Evolutionary conservation across 148 eudicot genomes (phyloP).

Genomic region (Beta vulgaris): DNA sequence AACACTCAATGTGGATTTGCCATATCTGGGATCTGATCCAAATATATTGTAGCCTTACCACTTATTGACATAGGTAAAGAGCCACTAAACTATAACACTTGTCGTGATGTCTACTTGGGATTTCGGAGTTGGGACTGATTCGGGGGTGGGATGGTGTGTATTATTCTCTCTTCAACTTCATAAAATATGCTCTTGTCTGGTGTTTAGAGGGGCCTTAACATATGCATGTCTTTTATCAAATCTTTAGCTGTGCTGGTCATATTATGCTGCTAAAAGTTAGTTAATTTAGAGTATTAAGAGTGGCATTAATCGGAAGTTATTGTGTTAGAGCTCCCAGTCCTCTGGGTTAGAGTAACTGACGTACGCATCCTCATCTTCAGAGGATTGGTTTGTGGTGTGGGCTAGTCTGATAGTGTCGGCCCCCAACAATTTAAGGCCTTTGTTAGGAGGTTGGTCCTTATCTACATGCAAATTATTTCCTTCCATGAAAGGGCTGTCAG

Average conservation of each 20-base stretch:
- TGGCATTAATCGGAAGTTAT: too few relatives aligned
- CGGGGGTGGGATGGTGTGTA: neutral
- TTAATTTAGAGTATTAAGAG: neutral
- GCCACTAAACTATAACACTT: neutral
- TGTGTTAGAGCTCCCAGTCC: too few relatives aligned
- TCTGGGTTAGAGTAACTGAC: too few relatives aligned
- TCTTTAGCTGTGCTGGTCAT: neutral
- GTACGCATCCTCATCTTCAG: too few relatives aligned
- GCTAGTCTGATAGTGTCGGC: neutral
- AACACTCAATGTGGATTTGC: neutral
- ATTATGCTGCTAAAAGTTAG: neutral
- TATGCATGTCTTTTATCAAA: neutral
- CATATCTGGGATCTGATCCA: neutral
- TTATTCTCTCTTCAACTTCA: neutral
- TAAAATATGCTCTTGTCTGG: neutral
- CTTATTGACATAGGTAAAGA: neutral
- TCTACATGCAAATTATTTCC: neutral
- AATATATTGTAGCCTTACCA: neutral
- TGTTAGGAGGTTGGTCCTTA: neutral
- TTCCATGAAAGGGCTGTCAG: neutral
- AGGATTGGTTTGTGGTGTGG: neutral
- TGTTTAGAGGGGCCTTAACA: neutral
- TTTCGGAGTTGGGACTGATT: neutral
- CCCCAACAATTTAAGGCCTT: neutral
- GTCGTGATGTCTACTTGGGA: too few relatives aligned